Percentiles rank a stretch among this genome's conserved stretches.
Evolutionary conservation across 805 yeast species (phyloP).

Genomic region (Dipodascopsis uninucleata): DNA sequence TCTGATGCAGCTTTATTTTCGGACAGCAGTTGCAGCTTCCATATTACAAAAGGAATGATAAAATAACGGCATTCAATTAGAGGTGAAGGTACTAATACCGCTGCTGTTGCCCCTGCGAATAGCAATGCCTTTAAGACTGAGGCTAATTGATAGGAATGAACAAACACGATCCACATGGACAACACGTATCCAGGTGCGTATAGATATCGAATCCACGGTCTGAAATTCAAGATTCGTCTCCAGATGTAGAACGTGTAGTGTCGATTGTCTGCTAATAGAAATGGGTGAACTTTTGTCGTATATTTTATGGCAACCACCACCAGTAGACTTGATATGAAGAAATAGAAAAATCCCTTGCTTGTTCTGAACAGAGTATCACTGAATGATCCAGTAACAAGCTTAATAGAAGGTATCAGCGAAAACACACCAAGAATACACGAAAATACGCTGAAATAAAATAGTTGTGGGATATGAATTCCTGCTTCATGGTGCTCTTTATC

Average conservation of each 20-base stretch:
- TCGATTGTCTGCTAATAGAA: conserved; percentile 87
- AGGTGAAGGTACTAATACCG: conserved; percentile 83
- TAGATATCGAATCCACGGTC: conserved; percentile 46
- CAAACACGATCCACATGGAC: conserved; percentile 34
- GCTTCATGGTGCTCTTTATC: conserved; percentile 82
- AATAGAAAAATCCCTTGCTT: too few relatives aligned
- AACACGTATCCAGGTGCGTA: conserved; percentile 73
- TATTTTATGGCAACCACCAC: conserved; percentile 44
- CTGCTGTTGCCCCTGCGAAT: conserved; percentile 48
- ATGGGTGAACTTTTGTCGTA: conserved; percentile 81
- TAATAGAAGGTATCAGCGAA: conserved; percentile 52
- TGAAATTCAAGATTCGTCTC: conserved; percentile 56
- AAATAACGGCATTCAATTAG: conserved; percentile 91
- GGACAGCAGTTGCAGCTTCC: conserved; percentile 54
- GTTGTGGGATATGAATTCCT: conserved; percentile 70
- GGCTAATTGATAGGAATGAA: conserved; percentile 17
- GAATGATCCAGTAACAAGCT: conserved; percentile 7
- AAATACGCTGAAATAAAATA: conserved; percentile 73
- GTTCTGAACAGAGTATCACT: not conserved
- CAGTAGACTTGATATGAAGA: not conserved
- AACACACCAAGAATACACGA: conserved; percentile 67
- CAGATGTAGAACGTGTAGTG: conserved; percentile 88
- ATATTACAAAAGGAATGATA: conserved; percentile 72
- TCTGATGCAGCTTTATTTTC: conserved; percentile 28
- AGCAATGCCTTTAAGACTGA: conserved; percentile 36